These are phyloP conservation scores for Striga asiatica DNA, from an alignment of 257 asterid species.

Conservation along the genomic window DNA sequence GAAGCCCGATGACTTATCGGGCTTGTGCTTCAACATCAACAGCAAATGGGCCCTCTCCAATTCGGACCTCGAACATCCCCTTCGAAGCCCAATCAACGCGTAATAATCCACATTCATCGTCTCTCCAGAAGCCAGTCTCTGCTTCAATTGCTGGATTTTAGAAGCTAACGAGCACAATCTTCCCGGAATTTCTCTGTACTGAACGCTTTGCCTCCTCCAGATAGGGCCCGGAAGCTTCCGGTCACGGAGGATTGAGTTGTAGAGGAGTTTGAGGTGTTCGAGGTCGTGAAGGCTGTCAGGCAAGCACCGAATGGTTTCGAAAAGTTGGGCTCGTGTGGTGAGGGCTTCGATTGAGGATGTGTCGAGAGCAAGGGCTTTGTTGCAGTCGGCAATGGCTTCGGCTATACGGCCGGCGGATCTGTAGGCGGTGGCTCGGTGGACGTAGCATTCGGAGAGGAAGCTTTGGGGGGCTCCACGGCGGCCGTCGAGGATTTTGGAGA, in stretches of 20 bases:
- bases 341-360: slow-evolving; percentile 75
- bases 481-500: slow-evolving; percentile 65
- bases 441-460: slow-evolving; percentile 53
- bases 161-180: slow-evolving; percentile 60
- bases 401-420: slow-evolving; percentile 50
- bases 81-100: slow-evolving; percentile 64
- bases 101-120: slow-evolving; percentile 69
- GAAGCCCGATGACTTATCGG: slow-evolving; percentile 63
- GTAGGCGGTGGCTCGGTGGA: slow-evolving; percentile 54
- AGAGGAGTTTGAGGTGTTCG: slow-evolving; percentile 80
- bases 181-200: slow-evolving; percentile 90
- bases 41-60: slow-evolving; percentile 79
- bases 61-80: slow-evolving; percentile 81
- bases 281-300: slow-evolving; percentile 90
- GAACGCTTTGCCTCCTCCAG: slow-evolving; percentile 76
- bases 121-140: slow-evolving; percentile 77
- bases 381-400: slow-evolving; percentile 71
- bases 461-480: slow-evolving; percentile 76
- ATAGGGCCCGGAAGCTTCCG: slow-evolving; percentile 62
- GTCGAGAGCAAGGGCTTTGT: slow-evolving; percentile 66
- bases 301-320: slow-evolving; percentile 62
- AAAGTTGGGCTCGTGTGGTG: slow-evolving; percentile 52
- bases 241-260: slow-evolving; percentile 70
- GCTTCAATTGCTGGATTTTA: slow-evolving; percentile 71
- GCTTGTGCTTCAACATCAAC: slow-evolving; percentile 68